phyloP scores from a whole-genome alignment of 2,329 filamentous ascomycete genomes.

The Capronia americana region DNA sequence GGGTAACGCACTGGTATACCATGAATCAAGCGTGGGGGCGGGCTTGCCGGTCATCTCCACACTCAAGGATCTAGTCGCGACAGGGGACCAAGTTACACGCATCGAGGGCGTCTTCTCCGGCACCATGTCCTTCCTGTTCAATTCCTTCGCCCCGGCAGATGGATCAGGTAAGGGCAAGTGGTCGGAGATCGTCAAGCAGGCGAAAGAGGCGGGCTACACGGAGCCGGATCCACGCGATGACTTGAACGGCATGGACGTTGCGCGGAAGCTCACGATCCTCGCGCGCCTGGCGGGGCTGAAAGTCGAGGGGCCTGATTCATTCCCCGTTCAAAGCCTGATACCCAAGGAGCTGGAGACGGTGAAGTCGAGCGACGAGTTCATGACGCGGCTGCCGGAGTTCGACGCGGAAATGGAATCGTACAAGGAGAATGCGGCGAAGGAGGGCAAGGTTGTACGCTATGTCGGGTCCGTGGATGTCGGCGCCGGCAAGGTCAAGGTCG shows the following conservation, averaged over 20 bases:
- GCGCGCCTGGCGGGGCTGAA: constrained; percentile 82
- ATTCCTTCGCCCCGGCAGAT: constrained; percentile 85
- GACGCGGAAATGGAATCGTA: constrained; percentile 88
- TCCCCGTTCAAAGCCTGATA: constrained; percentile 93
- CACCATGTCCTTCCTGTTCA: constrained; percentile 98
- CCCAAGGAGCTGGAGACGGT: constrained; percentile 82
- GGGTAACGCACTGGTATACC: constrained; percentile 78
- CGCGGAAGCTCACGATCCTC: constrained; percentile 94
- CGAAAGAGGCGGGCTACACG: constrained; percentile 90
- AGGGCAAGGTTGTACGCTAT: constrained; percentile 91
- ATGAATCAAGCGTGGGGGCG: constrained; percentile 93
- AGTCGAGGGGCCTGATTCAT: constrained; percentile 82
- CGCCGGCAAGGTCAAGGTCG: constrained; percentile 85
- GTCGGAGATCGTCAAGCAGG: constrained; percentile 89
- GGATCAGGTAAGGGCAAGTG: constrained; percentile 76
- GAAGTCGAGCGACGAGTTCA: constrained; percentile 81
- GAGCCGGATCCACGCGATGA: constrained; percentile 88
- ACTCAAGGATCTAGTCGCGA: constrained; percentile 90
- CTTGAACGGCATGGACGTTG: constrained; percentile 86
- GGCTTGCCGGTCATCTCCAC: constrained; percentile 93
- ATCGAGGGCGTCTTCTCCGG: constrained; percentile 98
- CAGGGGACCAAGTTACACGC: constrained; percentile 86
- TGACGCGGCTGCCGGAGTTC: constrained; percentile 78
- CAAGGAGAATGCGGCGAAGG: constrained; percentile 81
- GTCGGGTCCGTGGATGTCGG: constrained; percentile 90